phyloP scores from a whole-genome alignment of 83 land plant species.

The Isoetes engelmannii region DNA sequence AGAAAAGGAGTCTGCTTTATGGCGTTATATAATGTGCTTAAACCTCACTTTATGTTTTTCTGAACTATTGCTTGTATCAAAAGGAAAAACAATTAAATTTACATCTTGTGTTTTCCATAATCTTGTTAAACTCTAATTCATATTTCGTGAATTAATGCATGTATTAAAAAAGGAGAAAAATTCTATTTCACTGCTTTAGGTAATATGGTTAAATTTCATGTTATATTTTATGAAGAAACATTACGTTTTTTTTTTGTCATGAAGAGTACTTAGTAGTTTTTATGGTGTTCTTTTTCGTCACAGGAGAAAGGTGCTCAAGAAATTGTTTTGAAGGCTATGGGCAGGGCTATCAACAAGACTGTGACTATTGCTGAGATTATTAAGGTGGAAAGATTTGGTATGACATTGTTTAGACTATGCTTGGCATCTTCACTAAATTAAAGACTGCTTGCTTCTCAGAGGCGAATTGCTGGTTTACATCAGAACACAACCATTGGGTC shows the following conservation, averaged over 20 bases:
- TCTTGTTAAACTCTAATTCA: too few species aligned
- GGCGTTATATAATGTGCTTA: too few species aligned
- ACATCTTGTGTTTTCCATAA: too few species aligned
- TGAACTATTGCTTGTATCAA: too few species aligned
- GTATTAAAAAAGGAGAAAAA: neutral
- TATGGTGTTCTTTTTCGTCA: neutral
- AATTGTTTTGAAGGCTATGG: constrained; percentile 82
- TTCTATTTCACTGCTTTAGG: too few species aligned
- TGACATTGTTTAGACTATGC: neutral
- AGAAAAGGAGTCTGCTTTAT: too few species aligned
- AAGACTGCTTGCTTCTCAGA: constrained; percentile 28
- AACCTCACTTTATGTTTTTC: too few species aligned
- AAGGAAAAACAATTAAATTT: too few species aligned
- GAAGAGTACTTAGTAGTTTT: too few species aligned
- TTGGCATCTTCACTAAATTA: neutral
- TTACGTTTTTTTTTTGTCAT: too few species aligned
- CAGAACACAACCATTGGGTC: constrained; percentile 64
- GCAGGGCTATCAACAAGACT: constrained; percentile 78
- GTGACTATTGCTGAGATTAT: constrained; percentile 72
- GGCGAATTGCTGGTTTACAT: constrained; percentile 48
- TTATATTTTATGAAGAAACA: too few species aligned
- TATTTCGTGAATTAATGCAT: neutral
- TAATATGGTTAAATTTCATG: too few species aligned
- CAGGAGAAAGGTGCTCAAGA: constrained; percentile 57
- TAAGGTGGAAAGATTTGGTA: constrained; percentile 31